phyloP scores from a whole-genome alignment of 2,329 filamentous ascomycete genomes.

The Calycina herbarum region DNA sequence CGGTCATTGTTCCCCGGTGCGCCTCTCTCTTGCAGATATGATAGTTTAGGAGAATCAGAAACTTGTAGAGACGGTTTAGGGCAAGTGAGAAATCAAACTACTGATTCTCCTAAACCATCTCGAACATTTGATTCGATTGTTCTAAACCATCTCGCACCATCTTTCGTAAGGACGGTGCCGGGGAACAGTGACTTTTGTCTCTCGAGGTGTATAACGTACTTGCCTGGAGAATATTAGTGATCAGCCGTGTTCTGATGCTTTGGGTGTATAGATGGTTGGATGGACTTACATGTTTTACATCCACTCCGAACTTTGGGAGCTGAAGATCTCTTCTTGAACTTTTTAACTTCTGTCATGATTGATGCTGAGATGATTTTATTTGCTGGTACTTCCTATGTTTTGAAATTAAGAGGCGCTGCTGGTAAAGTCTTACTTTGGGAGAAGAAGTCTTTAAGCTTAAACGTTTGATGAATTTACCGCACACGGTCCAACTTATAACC shows the following conservation, averaged over 20 bases:
- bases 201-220: not conserved
- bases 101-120: no score
- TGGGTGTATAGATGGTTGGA: not conserved
- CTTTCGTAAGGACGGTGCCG: no score
- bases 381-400: not conserved
- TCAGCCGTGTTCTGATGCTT: not conserved
- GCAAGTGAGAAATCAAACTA: no score
- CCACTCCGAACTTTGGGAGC: conserved; percentile 11
- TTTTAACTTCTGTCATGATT: conserved; percentile 1
- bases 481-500: not conserved
- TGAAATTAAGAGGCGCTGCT: not conserved
- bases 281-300: conserved; percentile 9
- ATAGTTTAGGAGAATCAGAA: no score
- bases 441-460: conserved; percentile 1
- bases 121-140: no score
- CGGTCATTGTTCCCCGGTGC: no score
- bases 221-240: not conserved
- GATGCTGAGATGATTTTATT: not conserved
- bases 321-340: conserved; percentile 1
- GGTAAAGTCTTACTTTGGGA: not conserved
- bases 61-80: no score
- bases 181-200: no score
- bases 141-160: no score
- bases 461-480: not conserved
- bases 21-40: no score